Evolutionary conservation across 768 basidiomycete species (phyloP).

Genomic region (Tulasnella sp.): DNA sequence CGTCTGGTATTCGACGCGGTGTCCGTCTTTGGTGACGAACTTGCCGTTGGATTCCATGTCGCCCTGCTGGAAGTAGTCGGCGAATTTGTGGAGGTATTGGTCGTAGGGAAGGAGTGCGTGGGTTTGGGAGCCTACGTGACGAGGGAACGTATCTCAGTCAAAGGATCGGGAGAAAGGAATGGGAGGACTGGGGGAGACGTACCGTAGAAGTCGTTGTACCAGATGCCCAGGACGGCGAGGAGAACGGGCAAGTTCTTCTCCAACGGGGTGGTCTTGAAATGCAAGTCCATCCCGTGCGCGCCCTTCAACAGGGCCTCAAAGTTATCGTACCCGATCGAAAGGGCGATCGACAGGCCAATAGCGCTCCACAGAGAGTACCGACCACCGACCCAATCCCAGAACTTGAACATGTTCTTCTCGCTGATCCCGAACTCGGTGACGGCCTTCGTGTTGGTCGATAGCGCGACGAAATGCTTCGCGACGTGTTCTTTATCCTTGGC

Average conservation of each 20-base stretch:
- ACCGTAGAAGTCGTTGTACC: slow-evolving; percentile 99
- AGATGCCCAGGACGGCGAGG: slow-evolving; percentile 80
- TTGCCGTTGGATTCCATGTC: slow-evolving; percentile 99
- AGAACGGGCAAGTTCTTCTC: slow-evolving; percentile 89
- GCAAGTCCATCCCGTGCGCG: slow-evolving; percentile 96
- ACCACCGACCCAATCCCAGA: slow-evolving; percentile 99
- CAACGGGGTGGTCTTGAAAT: slow-evolving; percentile 80
- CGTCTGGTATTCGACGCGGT: slow-evolving; percentile 91
- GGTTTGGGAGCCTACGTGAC: slow-evolving; percentile 65
- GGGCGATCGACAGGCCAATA: slow-evolving; percentile 88
- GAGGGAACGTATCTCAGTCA: neutral
- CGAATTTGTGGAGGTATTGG: slow-evolving; percentile 98
- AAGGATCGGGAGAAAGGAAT: neutral
- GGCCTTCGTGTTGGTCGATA: slow-evolving; percentile 90
- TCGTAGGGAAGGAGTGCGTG: slow-evolving; percentile 94
- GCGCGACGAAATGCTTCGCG: slow-evolving; percentile 97
- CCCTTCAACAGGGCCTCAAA: slow-evolving; percentile 83
- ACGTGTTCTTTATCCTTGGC: slow-evolving; percentile 86
- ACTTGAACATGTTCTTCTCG: slow-evolving; percentile 92
- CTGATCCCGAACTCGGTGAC: slow-evolving; percentile 91
- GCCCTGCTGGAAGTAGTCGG: slow-evolving; percentile 99
- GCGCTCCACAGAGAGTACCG: slow-evolving; percentile 98
- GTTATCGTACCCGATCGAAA: slow-evolving; percentile 89
- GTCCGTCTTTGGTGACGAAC: slow-evolving; percentile 85
- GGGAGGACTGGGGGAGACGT: neutral